Percentiles rank a stretch among this genome's conserved stretches.
These are phyloP conservation scores for Agaricus subrufescens DNA, from an alignment of 768 basidiomycete species.

Conservation along the genomic window DNA sequence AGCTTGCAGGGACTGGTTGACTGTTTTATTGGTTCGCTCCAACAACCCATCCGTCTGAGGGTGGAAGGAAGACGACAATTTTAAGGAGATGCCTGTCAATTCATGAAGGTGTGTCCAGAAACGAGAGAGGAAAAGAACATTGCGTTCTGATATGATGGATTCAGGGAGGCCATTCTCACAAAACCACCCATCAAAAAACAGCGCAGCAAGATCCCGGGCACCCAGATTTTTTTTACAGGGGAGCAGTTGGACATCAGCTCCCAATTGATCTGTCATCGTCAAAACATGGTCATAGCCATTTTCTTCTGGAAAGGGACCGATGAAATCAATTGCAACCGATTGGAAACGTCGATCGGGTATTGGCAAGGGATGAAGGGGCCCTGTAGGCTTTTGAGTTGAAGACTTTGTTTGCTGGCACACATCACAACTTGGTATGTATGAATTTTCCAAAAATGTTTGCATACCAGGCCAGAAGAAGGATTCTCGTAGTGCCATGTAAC, in stretches of 20 bases:
- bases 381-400: slow-evolving; percentile 17
- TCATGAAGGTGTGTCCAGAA: slow-evolving; percentile 14
- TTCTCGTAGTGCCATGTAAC: slow-evolving; percentile 15
- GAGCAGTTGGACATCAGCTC: slow-evolving; percentile 9
- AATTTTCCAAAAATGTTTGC: slow-evolving; percentile 23
- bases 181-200: slow-evolving; percentile 21
- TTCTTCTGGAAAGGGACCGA: background rate
- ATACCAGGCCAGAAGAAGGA: slow-evolving; percentile 33
- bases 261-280: slow-evolving; percentile 6
- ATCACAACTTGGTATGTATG: slow-evolving; percentile 27
- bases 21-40: slow-evolving; percentile 22
- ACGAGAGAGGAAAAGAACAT: slow-evolving; percentile 20
- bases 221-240: background rate
- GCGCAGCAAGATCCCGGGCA: slow-evolving; percentile 1
- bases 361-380: slow-evolving; percentile 25
- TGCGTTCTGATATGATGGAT: slow-evolving; percentile 26
- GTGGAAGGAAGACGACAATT: slow-evolving; percentile 10
- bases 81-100: background rate
- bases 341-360: background rate
- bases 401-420: slow-evolving; percentile 36
- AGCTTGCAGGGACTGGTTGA: slow-evolving; percentile 17
- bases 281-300: slow-evolving; percentile 18
- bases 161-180: slow-evolving; percentile 25
- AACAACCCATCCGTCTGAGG: slow-evolving; percentile 12
- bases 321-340: slow-evolving; percentile 3